Evolutionary conservation across 306 rosid species (phyloP).

Genomic region (Malus sylvestris): DNA sequence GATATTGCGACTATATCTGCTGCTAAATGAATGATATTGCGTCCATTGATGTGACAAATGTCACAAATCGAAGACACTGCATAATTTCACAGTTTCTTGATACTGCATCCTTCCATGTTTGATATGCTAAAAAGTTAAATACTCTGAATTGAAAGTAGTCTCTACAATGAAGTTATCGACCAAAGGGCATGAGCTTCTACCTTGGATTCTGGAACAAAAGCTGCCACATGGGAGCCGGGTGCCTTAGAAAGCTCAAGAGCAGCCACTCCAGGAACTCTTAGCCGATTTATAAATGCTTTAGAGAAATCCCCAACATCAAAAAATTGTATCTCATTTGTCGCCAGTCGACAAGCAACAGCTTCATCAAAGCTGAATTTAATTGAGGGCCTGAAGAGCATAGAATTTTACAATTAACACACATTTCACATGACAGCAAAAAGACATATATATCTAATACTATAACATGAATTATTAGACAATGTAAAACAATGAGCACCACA

Average conservation of each 20-base stretch:
- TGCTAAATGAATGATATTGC: not conserved
- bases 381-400: constrained; percentile 55
- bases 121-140: not conserved
- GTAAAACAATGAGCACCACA: constrained; percentile 6
- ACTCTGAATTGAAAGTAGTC: not conserved
- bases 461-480: not conserved
- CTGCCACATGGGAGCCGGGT: constrained; percentile 83
- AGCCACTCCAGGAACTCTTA: constrained; percentile 71
- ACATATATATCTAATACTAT: no score
- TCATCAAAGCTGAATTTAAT: constrained; percentile 76
- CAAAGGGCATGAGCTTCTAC: constrained; percentile 23
- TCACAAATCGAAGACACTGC: not conserved
- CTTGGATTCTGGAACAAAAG: constrained; percentile 88
- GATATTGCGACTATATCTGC: not conserved
- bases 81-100: constrained; percentile 1
- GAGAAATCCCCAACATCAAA: constrained; percentile 63
- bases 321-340: constrained; percentile 83
- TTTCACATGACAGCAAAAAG: not conserved
- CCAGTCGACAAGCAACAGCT: constrained; percentile 68
- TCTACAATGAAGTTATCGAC: not conserved
- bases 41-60: not conserved
- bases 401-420: not conserved
- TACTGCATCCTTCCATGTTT: not conserved
- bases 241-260: constrained; percentile 69
- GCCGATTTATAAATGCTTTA: constrained; percentile 53